Base-by-base conservation (phyloP, 331 rosid species). In the Rosa hybrid region DNA sequence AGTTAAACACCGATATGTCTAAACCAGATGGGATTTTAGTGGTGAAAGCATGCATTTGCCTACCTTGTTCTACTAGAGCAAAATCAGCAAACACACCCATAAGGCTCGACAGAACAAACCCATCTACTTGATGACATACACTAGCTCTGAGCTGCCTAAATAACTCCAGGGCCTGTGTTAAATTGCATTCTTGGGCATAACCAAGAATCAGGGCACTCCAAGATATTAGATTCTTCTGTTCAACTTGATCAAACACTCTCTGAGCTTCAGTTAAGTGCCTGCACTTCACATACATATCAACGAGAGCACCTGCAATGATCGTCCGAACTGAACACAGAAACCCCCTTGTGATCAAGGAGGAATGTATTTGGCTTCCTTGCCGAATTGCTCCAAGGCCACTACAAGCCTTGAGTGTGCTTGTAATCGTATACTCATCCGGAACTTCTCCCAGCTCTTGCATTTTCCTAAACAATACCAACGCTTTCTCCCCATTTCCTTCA, bases 181-280 rank as follows among this genome's bases (percentile, higher is more conserved):
- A 75, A 75, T 87, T 76, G 68, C 89, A 86, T 77, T 90, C 92
- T 72, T 84, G 90, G 17, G 94, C 89, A 85, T 90, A 90, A 38
- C 94, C 92, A 54, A 87, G 89, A 79, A 91, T 88, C 54, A 91
- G 68, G 45, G 94, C 25, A 76, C 85, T 90, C 94, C 92, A 88
- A 63, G 89, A 84, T 71, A 84, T 72, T 59, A 85, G 86, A 77
- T 86, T 86, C 82, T 87, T 90, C 65, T 76, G 78, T 73, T 86
- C 79, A 53, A 84, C 87, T 84, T 42, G 88, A 62, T 87, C 57
- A n/a, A 91, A 90, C 68, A 91, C 88, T 75, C 74, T 91, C 77
- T 83, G 83, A 82, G 94, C 94, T 69, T 87, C 81, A 2, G 46
- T 60, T 41, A 90, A 72, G 76, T 51, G 74, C 63, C 83, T 30